A percentile compares a stretch with the other conserved stretches of the same genome.
Evolutionary conservation across 495 filamentous ascomycete genomes (phyloP).

Genomic region (Penicillium dipodomyicola): DNA sequence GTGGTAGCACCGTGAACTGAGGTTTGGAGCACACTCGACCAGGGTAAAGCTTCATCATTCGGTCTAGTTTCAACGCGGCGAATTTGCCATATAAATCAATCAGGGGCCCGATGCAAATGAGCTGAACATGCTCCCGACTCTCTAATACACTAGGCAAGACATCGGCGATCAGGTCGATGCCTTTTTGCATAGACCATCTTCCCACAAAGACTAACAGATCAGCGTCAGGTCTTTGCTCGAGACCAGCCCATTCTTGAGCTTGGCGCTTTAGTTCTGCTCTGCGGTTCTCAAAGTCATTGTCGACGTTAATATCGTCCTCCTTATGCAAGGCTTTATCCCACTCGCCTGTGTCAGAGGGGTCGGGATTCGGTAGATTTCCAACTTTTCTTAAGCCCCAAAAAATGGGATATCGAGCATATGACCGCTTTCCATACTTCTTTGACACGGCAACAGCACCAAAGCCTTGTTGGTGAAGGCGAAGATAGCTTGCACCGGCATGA

Average conservation of each 20-base stretch:
- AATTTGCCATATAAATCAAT: conserved; percentile 81
- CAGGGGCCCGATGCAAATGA: conserved; percentile 69
- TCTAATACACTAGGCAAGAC: conserved; percentile 72
- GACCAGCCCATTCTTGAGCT: conserved; percentile 74
- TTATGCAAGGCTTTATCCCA: conserved; percentile 58
- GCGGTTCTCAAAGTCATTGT: conserved; percentile 55
- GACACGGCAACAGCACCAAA: conserved; percentile 76
- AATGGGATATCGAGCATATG: conserved; percentile 72
- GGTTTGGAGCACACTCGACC: conserved; percentile 74
- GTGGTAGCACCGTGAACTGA: conserved; percentile 71
- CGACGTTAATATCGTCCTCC: conserved; percentile 53
- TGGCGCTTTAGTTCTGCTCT: conserved; percentile 60
- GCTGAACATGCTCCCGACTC: conserved; percentile 60
- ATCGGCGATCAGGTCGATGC: conserved; percentile 75
- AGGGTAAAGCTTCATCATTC: conserved; percentile 73
- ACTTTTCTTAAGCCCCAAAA: conserved; percentile 74
- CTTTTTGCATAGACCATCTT: conserved; percentile 77
- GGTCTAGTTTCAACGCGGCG: conserved; percentile 68
- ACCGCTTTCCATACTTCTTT: conserved; percentile 72
- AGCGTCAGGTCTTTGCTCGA: conserved; percentile 62
- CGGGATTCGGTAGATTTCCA: conserved; percentile 70
- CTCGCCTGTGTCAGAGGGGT: conserved; percentile 69
- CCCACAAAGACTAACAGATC: conserved; percentile 79
- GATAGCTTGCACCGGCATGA: conserved; percentile 69
- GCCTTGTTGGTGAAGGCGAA: conserved; percentile 71